phyloP scores from a whole-genome alignment of 371 early-diverging fungal species.

The Capniomyces stellatus region DNA sequence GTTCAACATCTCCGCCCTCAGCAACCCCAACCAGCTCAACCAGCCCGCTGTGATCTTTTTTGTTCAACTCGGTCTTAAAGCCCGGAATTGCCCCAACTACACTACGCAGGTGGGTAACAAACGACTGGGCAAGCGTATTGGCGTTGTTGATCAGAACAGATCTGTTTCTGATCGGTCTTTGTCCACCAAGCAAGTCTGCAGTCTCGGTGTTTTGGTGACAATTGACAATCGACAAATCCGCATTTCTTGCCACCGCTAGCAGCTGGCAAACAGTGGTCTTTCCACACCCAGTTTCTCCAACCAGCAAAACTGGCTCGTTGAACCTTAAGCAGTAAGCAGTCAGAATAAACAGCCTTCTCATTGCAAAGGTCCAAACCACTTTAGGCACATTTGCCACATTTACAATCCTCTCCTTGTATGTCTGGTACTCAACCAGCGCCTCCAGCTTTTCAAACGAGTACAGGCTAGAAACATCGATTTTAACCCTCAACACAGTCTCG shows the following conservation, averaged over 20 bases:
- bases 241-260: slow-evolving; percentile 42
- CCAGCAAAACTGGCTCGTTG: slow-evolving; percentile 91
- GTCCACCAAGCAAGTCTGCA: slow-evolving; percentile 94
- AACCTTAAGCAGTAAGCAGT: slow-evolving; percentile 63
- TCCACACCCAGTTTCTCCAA: slow-evolving; percentile 99
- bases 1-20: neutral
- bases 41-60: too few species aligned
- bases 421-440: slow-evolving; percentile 14
- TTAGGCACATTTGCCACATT: slow-evolving; percentile 35
- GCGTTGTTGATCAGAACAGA: slow-evolving; percentile 27
- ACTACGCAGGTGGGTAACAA: too few species aligned
- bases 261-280: slow-evolving; percentile 98
- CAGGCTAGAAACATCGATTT: slow-evolving; percentile 11
- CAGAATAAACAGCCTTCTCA: slow-evolving; percentile 80
- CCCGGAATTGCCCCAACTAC: too few species aligned
- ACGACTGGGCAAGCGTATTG: neutral
- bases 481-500: slow-evolving; percentile 48
- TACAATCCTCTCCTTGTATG: slow-evolving; percentile 12
- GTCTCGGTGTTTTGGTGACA: slow-evolving; percentile 98
- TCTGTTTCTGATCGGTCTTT: slow-evolving; percentile 75
- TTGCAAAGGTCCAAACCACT: slow-evolving; percentile 88
- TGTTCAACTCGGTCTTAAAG: too few species aligned
- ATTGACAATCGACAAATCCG: slow-evolving; percentile 74
- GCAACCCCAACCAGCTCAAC: neutral
- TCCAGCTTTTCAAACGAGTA: slow-evolving; percentile 12